A percentile compares a stretch with the other conserved stretches of the same genome.
Evolutionary conservation across 2,329 filamentous ascomycete species (phyloP).

Genomic region (Stagonosporopsis vannaccii): DNA sequence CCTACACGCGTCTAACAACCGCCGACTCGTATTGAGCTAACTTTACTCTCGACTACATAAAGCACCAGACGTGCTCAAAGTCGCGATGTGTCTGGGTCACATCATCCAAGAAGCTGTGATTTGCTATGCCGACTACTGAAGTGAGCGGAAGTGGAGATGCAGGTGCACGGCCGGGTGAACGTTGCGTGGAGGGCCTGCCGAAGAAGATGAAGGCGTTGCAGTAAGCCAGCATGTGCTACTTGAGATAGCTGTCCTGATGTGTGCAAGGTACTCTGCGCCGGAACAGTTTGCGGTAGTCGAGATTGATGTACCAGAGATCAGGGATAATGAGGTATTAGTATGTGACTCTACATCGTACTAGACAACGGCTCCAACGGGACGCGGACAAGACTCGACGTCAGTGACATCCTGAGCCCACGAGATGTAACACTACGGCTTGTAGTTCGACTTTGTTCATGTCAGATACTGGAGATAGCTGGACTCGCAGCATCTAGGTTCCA

Average conservation of each 20-base stretch:
- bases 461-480: too few relatives aligned
- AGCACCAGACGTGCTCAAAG: background rate
- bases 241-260: background rate
- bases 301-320: slow-evolving; percentile 27
- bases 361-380: too few relatives aligned
- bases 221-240: slow-evolving; percentile 5
- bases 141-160: background rate
- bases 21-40: background rate
- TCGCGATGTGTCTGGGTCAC: background rate
- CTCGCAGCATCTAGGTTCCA: too few relatives aligned
- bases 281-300: slow-evolving; percentile 31
- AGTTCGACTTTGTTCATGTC: too few relatives aligned
- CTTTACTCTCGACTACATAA: background rate
- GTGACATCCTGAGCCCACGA: too few relatives aligned
- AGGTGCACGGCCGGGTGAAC: background rate
- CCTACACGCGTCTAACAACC: slow-evolving; percentile 9
- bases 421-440: too few relatives aligned
- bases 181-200: slow-evolving; percentile 15
- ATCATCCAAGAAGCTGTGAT: background rate
- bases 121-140: background rate
- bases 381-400: too few relatives aligned
- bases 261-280: slow-evolving; percentile 27
- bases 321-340: slow-evolving; percentile 36
- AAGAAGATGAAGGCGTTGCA: slow-evolving; percentile 34
- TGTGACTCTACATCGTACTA: too few relatives aligned